A percentile compares a stretch with the other conserved stretches of the same genome.
These are phyloP conservation scores for Sungouiella blattae DNA, from an alignment of 805 yeast species.

Conservation along the genomic window DNA sequence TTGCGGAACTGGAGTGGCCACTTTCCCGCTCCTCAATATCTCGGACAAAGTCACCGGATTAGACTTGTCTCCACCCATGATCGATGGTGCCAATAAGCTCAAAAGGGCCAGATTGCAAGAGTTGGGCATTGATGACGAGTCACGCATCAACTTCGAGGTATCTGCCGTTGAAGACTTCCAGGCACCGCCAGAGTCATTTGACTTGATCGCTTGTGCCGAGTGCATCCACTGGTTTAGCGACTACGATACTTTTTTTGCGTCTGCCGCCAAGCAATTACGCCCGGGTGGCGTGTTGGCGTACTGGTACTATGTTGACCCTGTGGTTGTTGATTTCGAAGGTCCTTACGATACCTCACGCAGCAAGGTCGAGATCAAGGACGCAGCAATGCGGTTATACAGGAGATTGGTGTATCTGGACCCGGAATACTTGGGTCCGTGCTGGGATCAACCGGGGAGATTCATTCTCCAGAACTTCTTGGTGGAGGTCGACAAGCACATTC, in stretches of 20 bases:
- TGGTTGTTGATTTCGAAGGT: conserved; percentile 26
- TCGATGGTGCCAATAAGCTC: conserved; percentile 37
- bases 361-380: conserved; percentile 14
- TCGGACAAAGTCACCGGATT: conserved; percentile 40
- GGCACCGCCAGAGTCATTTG: conserved; percentile 13
- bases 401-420: conserved; percentile 42
- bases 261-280: conserved; percentile 9
- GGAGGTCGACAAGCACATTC: conserved; percentile 41
- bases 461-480: conserved; percentile 44
- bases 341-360: conserved; percentile 11
- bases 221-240: conserved; percentile 21
- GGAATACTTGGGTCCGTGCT: conserved; percentile 56
- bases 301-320: conserved; percentile 26
- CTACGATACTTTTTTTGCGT: conserved; percentile 10
- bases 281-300: conserved; percentile 18
- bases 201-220: conserved; percentile 17
- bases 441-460: conserved; percentile 84
- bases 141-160: conserved; percentile 26
- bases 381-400: conserved; percentile 27
- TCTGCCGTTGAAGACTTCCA: conserved; percentile 34
- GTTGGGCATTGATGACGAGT: conserved; percentile 21
- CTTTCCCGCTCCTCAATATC: conserved; percentile 40
- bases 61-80: conserved; percentile 48
- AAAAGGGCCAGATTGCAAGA: conserved; percentile 19
- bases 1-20: conserved; percentile 54